Conservation (phyloP, 2,329 filamentous ascomycete genomes). For the Chaetothyriales sp. region DNA sequence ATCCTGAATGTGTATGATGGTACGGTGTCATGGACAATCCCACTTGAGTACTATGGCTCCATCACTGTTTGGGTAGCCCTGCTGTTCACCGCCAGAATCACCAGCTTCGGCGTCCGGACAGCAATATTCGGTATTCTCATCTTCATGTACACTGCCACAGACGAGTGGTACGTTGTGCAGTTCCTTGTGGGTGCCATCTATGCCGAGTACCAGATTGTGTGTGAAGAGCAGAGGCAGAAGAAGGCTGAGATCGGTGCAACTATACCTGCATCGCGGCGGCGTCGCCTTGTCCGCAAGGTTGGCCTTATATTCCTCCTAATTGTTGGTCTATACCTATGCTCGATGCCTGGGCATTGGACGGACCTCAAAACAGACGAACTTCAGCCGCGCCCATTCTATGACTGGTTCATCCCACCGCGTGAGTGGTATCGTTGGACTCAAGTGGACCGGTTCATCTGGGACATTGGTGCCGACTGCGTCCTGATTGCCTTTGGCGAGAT, state of each 20-base stretch:
- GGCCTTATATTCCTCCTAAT: neutral
- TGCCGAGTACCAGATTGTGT: neutral
- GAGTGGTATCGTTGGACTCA: neutral
- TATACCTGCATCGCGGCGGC: neutral
- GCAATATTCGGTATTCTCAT: neutral
- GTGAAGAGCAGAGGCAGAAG: neutral
- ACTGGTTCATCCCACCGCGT: neutral
- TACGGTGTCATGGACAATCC: conserved; percentile 30
- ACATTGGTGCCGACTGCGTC: neutral
- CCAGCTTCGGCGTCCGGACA: neutral
- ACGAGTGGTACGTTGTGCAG: neutral
- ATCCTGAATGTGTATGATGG: conserved; percentile 24
- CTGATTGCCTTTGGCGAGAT: neutral
- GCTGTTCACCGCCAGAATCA: neutral
- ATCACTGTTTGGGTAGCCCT: conserved; percentile 7
- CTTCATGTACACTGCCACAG: neutral
- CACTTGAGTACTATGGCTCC: conserved; percentile 29
- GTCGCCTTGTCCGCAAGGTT: neutral
- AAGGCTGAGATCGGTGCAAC: neutral
- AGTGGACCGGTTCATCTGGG: neutral
- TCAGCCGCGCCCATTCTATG: neutral
- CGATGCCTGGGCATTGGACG: neutral
- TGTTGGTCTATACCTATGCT: neutral
- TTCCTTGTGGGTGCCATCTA: neutral
- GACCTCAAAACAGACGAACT: neutral